A percentile compares a stretch with the other conserved stretches of the same genome.
Conservation (phyloP, 2,329 filamentous ascomycete species). For the Cadophora sp. region DNA sequence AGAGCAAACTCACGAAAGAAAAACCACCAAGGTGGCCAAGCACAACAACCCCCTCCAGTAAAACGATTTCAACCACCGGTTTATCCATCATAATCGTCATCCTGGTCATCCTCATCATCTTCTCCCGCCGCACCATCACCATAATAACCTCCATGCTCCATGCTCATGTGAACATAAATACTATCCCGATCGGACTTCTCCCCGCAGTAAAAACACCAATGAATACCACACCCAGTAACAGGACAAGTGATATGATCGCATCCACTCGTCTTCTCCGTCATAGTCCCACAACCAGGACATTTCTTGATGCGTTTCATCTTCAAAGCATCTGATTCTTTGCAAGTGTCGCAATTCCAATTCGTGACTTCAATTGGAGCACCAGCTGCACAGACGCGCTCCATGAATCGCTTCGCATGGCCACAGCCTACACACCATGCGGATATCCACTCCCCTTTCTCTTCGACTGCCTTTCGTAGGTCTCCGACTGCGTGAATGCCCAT, state of each 20-base stretch:
- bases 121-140: background rate
- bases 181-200: background rate
- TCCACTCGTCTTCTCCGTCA: slow-evolving; percentile 26
- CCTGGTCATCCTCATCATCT: background rate
- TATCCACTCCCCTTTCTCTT: slow-evolving; percentile 29
- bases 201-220: slow-evolving; percentile 32
- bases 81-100: background rate
- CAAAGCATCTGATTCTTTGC: background rate
- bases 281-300: slow-evolving; percentile 24
- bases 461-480: slow-evolving; percentile 26
- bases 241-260: slow-evolving; percentile 31
- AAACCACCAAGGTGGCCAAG: no score
- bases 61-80: background rate
- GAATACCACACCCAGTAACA: slow-evolving; percentile 17
- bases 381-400: slow-evolving; percentile 31
- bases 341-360: slow-evolving; percentile 21
- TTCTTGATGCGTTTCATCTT: background rate
- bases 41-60: no score
- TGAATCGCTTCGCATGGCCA: slow-evolving; percentile 26
- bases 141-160: slow-evolving; percentile 24
- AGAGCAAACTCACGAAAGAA: no score
- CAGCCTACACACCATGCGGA: slow-evolving; percentile 31
- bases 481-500: slow-evolving; percentile 35
- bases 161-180: slow-evolving; percentile 28
- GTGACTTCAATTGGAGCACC: slow-evolving; percentile 28